phyloP scores from a whole-genome alignment of 176 grass and related monocot genomes.

The Microstegium vimineum region DNA sequence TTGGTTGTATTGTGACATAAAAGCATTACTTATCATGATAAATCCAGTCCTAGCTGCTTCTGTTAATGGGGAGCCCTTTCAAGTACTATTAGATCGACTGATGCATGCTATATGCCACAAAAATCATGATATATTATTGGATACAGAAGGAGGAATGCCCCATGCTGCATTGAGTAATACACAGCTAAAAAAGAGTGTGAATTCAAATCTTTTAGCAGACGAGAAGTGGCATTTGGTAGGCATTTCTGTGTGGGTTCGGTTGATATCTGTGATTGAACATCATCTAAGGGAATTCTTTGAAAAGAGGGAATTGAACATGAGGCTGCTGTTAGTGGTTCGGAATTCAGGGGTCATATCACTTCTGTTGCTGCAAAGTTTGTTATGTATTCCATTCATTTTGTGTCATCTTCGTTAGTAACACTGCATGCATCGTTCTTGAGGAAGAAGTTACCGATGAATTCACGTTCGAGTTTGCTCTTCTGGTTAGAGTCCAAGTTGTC shows the following conservation, averaged over 20 bases:
- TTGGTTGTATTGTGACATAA: slow-evolving; percentile 65
- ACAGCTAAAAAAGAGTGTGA: slow-evolving; percentile 23
- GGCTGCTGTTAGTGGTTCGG: slow-evolving; percentile 20
- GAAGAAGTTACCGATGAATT: slow-evolving; percentile 44
- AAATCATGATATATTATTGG: slow-evolving; percentile 42
- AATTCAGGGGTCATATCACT: slow-evolving; percentile 31
- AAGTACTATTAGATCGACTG: slow-evolving; percentile 45
- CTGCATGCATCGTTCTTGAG: slow-evolving; percentile 66
- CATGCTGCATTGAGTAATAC: slow-evolving; percentile 9
- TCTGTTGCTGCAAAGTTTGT: slow-evolving; percentile 47
- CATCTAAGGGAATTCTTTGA: slow-evolving; percentile 42
- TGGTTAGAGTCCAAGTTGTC: slow-evolving; percentile 59
- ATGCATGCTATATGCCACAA: slow-evolving; percentile 43
- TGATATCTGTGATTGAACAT: slow-evolving; percentile 55
- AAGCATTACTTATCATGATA: slow-evolving; percentile 56
- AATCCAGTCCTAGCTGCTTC: slow-evolving; percentile 59
- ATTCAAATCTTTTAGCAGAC: slow-evolving; percentile 40
- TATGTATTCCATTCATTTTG: slow-evolving; percentile 48
- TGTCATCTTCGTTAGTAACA: slow-evolving; percentile 68
- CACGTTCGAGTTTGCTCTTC: slow-evolving; percentile 29
- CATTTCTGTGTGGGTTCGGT: slow-evolving; percentile 64
- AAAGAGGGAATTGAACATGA: slow-evolving; percentile 34
- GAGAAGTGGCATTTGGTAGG: slow-evolving; percentile 80
- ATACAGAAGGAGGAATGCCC: slow-evolving; percentile 9
- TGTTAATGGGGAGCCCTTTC: slow-evolving; percentile 45